These are phyloP conservation scores for Suhomyces kilbournensis DNA, from an alignment of 805 yeast genomes.

Conservation along the genomic window DNA sequence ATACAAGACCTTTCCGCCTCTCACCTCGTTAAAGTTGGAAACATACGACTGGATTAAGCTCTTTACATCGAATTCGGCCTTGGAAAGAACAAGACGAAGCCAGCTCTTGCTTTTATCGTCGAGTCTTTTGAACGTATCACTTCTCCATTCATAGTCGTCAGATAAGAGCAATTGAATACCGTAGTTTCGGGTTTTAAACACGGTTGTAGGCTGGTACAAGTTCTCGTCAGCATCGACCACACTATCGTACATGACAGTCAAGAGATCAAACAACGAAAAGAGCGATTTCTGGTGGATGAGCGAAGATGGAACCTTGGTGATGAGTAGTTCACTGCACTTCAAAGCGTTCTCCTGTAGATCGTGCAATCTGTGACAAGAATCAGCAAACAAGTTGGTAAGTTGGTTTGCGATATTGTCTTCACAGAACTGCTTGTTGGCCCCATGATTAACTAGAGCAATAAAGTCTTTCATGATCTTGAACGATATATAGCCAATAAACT, in stretches of 20 bases:
- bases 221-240: conserved; percentile 79
- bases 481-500: conserved; percentile 64
- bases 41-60: conserved; percentile 77
- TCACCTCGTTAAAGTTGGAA: conserved; percentile 28
- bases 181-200: conserved; percentile 46
- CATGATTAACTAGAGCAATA: conserved; percentile 48
- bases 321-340: conserved; percentile 67
- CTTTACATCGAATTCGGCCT: conserved; percentile 71
- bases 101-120: conserved; percentile 61
- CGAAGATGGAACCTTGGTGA: conserved; percentile 68
- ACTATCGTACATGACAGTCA: conserved; percentile 75
- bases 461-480: conserved; percentile 57
- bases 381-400: conserved; percentile 60
- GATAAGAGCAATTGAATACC: conserved; percentile 59
- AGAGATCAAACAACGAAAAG: conserved; percentile 75
- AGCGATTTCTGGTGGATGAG: conserved; percentile 72
- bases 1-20: conserved; percentile 44
- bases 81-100: conserved; percentile 56
- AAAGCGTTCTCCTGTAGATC: conserved; percentile 78
- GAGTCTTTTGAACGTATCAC: conserved; percentile 58
- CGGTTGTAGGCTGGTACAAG: conserved; percentile 80
- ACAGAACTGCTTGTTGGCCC: conserved; percentile 54
- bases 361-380: conserved; percentile 75
- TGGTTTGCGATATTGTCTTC: conserved; percentile 61
- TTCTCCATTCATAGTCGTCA: conserved; percentile 76